Base-by-base conservation (phyloP, 2,329 filamentous ascomycete genomes). In the Mariannaea elegans region DNA sequence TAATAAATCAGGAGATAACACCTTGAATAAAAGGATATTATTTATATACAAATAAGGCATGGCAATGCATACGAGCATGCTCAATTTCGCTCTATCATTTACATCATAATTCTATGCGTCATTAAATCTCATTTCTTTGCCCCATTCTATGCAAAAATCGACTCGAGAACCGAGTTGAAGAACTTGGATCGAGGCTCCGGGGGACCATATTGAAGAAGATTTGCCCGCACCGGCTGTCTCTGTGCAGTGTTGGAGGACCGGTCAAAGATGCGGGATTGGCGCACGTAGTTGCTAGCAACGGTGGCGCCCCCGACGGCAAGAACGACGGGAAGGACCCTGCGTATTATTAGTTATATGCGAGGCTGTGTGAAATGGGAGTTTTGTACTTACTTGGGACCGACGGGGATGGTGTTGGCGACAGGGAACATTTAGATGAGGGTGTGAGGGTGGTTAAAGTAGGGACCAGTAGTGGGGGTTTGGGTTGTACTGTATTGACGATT, bases 271-370 rank as follows among this genome's bases (percentile, higher is more conserved):
- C 38, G 49, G 23, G 44, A 24, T 27, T 54, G 16, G 14, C 66
- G 64, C 32, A 56, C 39, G 24, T 58, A 57, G 39, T 39, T 16
- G 21, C 66, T 60, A 24, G 60, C 66, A 41, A 64, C 56, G 16
- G 66, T 67, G 34, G 60, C 66, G 39, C 66, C 57, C 56, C 66
- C 66, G 12, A 69, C 60, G 21, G 66, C 66, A 45, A 68, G 51
- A 23, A 65, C 48, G 48, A 67, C 44, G 6, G 66, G 66, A 10
- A 68, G 21, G n/a, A 67, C 60, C 62, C 66, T 68, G 2, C n/a
- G n/a, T 32, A 3, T 2, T 7, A 8, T 66, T 45, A 68, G 42
- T 8, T 2, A 31, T 23, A n/a, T 2, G 34, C 38, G 0, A 8
- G 2, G 6, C n/a, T 51, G 2, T 0, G 2, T 3, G 7, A 31